These are phyloP conservation scores for Puccinia horiana DNA, from an alignment of 1,284 basidiomycete genomes.

Conservation along the genomic window DNA sequence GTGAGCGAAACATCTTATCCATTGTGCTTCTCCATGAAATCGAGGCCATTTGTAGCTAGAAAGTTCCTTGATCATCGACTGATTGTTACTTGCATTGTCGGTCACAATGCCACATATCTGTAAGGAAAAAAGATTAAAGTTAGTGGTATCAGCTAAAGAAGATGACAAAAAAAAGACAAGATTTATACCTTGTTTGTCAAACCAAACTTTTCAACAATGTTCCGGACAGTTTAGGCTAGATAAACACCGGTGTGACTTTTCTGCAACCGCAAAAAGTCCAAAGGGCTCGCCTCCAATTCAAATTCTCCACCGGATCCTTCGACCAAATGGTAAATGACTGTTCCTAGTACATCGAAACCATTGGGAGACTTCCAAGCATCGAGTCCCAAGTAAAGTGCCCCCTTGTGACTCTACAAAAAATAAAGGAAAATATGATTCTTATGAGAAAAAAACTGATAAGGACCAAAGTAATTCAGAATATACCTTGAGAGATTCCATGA, in stretches of 20 bases:
- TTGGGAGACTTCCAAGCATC: not conserved
- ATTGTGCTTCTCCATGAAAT: not conserved
- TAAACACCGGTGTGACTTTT: not conserved
- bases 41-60: not conserved
- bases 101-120: conserved; percentile 18
- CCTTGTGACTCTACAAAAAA: conserved; percentile 7
- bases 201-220: not conserved
- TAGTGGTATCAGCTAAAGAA: not conserved
- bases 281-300: not conserved
- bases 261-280: not conserved
- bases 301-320: not conserved
- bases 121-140: not conserved
- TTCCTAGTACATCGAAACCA: not conserved
- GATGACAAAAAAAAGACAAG: not conserved
- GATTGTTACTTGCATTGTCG: not conserved
- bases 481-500: conserved; percentile 2
- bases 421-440: not conserved
- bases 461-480: not conserved
- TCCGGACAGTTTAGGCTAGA: not conserved
- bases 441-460: not conserved
- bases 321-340: not conserved
- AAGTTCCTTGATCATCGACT: not conserved
- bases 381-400: not conserved
- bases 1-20: conserved; percentile 6
- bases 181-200: not conserved